Conservation (phyloP, 371 early-diverging fungal species). For the Mortierella sp. region DNA sequence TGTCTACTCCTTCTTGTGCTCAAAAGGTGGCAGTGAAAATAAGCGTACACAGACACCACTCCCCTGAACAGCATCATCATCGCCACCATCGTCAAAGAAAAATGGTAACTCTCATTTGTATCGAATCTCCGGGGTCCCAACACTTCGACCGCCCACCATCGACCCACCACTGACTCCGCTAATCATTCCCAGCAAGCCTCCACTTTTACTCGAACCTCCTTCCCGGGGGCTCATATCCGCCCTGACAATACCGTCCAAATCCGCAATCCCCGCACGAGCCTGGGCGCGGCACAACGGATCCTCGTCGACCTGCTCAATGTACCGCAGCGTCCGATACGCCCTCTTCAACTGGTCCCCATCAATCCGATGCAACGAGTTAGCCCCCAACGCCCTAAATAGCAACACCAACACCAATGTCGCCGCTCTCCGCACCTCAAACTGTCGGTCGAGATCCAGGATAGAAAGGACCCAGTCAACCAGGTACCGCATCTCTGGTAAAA, state of each 20-base stretch:
- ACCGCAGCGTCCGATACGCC: conserved; percentile 71
- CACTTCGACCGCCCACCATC: conserved; percentile 10
- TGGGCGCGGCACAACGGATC: conserved; percentile 78
- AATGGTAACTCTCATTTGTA: conserved; percentile 17
- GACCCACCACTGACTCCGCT: neutral
- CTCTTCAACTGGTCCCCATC: conserved; percentile 70
- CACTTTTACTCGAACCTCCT: neutral
- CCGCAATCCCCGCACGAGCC: conserved; percentile 74
- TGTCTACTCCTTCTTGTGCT: neutral
- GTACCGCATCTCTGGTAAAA: conserved; percentile 74
- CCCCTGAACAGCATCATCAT: neutral
- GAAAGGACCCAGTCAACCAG: conserved; percentile 77
- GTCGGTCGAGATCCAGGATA: conserved; percentile 75
- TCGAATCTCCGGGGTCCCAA: conserved; percentile 21
- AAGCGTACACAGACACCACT: neutral
- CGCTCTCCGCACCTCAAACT: conserved; percentile 72
- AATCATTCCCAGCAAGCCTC: neutral
- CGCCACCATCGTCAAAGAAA: neutral
- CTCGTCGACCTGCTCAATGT: conserved; percentile 73
- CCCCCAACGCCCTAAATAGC: conserved; percentile 77
- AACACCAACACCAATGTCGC: conserved; percentile 80
- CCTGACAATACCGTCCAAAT: conserved; percentile 72
- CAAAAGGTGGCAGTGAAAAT: neutral
- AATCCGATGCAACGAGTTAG: conserved; percentile 66
- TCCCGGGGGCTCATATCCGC: conserved; percentile 44